Conservation (phyloP, 1,139 yeast species). For the Yamadazyma aaseri region DNA sequence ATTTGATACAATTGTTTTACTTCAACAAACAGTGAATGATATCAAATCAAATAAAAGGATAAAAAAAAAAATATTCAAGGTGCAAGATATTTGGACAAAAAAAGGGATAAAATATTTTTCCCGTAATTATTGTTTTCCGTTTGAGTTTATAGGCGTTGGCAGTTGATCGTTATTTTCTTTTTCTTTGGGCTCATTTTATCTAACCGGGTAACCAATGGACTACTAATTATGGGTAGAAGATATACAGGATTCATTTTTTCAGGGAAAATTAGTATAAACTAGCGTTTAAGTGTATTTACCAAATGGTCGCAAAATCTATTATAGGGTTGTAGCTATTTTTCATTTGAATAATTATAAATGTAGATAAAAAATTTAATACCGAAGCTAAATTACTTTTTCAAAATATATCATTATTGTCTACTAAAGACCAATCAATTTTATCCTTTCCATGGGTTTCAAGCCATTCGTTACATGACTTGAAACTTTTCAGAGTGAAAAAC, state of each 20-base stretch:
- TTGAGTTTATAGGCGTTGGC: slow-evolving; percentile 1
- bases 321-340: slow-evolving; percentile 1
- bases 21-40: too few species aligned
- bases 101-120: neutral
- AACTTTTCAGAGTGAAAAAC: slow-evolving; percentile 73
- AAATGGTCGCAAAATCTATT: neutral
- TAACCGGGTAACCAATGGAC: slow-evolving; percentile 1
- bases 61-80: too few species aligned
- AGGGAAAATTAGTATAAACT: neutral
- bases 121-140: neutral
- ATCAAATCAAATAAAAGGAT: too few species aligned
- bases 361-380: neutral
- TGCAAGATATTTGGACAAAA: too few species aligned
- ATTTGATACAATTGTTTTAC: too few species aligned
- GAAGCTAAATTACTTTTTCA: neutral
- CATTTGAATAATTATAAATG: neutral
- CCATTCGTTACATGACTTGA: slow-evolving; percentile 74
- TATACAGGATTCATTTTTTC: too few species aligned
- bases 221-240: too few species aligned
- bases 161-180: slow-evolving; percentile 1
- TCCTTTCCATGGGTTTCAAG: slow-evolving; percentile 45
- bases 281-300: neutral
- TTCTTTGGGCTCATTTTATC: neutral
- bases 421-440: slow-evolving; percentile 64
- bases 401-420: slow-evolving; percentile 25